These are phyloP conservation scores for Suillus ampliporus DNA, from an alignment of 768 basidiomycete genomes.

Conservation along the genomic window DNA sequence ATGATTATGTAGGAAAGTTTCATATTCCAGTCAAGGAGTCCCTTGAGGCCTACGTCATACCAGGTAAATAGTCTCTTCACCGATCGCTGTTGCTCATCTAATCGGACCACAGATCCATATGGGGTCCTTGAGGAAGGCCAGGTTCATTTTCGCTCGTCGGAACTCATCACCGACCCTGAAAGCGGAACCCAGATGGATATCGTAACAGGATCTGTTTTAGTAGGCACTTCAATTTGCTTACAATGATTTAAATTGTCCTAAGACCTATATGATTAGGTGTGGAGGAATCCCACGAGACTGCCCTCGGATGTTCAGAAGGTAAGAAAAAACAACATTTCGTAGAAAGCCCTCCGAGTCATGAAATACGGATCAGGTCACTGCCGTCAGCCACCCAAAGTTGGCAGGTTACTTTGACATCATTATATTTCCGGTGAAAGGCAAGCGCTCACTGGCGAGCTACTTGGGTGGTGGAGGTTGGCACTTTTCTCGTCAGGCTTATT, in stretches of 20 bases:
- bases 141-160: conserved; percentile 59
- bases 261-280: conserved; percentile 30
- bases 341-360: conserved; percentile 1
- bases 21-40: conserved; percentile 60
- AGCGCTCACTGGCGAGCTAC: conserved; percentile 62
- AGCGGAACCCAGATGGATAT: conserved; percentile 47
- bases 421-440: conserved; percentile 57
- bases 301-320: conserved; percentile 78
- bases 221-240: conserved; percentile 37
- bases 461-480: conserved; percentile 76
- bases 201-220: conserved; percentile 65
- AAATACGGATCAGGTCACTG: conserved; percentile 51
- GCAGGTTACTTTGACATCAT: conserved; percentile 63
- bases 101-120: conserved; percentile 57
- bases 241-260: background rate
- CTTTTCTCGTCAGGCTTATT: conserved; percentile 3
- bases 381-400: conserved; percentile 56
- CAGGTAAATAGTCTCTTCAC: conserved; percentile 50
- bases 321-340: background rate
- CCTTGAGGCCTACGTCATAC: conserved; percentile 66
- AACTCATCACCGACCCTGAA: conserved; percentile 33
- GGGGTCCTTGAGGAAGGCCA: conserved; percentile 64
- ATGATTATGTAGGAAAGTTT: conserved; percentile 56
- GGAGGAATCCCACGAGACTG: conserved; percentile 73
- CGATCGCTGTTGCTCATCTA: background rate